Evolutionary conservation across 2,329 filamentous ascomycete genomes (phyloP).

Genomic region (Gaeumannomyces tritici): DNA sequence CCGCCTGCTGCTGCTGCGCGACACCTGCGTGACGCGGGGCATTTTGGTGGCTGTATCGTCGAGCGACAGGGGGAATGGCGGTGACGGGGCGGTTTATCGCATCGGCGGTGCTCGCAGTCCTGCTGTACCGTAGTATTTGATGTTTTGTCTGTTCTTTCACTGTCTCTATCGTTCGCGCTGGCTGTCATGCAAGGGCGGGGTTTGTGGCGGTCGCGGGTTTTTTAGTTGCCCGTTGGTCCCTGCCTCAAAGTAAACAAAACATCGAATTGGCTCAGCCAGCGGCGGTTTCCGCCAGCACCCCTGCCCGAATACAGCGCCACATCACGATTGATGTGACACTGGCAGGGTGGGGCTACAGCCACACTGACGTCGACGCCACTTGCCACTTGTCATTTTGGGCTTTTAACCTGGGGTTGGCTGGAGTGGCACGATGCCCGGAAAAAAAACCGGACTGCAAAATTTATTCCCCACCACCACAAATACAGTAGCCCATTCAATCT

Average conservation of each 20-base stretch:
- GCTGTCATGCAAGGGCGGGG: not conserved
- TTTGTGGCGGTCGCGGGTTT: not conserved
- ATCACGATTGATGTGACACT: not conserved
- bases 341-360: not conserved
- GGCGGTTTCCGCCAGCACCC: not conserved
- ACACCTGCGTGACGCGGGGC: constrained; percentile 48
- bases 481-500: no score
- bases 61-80: not conserved
- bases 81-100: not conserved
- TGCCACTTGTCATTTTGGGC: not conserved
- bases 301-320: no score
- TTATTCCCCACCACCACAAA: no score
- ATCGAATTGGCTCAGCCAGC: not conserved
- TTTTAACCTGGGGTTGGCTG: not conserved
- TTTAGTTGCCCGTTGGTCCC: not conserved
- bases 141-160: not conserved
- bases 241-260: not conserved
- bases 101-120: not conserved
- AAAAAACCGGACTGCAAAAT: no score
- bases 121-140: not conserved
- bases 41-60: constrained; percentile 24
- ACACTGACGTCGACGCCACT: not conserved
- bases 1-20: constrained; percentile 33
- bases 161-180: not conserved
- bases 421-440: no score